Evolutionary conservation across 2,329 filamentous ascomycete genomes (phyloP).

Genomic region (Cordyceps tenuipes): DNA sequence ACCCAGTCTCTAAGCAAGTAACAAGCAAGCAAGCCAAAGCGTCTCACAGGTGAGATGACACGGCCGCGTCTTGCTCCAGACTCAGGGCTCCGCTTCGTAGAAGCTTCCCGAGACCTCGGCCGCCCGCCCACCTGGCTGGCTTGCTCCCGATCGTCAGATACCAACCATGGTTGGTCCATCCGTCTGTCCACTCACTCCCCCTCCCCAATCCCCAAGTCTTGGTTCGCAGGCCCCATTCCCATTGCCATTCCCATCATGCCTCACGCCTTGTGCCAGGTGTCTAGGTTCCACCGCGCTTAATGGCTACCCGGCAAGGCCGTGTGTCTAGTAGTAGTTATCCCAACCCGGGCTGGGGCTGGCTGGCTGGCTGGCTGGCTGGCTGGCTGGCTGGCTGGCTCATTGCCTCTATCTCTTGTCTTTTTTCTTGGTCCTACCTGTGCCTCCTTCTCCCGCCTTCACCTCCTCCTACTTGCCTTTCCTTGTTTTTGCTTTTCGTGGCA

Average conservation of each 20-base stretch:
- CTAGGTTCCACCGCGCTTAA: constrained; percentile 12
- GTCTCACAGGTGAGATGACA: constrained; percentile 29
- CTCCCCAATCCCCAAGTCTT: constrained; percentile 14
- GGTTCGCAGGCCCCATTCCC: constrained; percentile 5
- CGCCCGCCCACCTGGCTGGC: constrained; percentile 9
- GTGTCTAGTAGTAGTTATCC: not conserved
- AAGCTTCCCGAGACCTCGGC: constrained; percentile 9
- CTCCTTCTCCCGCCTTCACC: no score
- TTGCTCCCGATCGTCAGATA: constrained; percentile 12
- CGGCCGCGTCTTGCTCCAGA: constrained; percentile 21
- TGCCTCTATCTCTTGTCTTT: constrained; percentile 13
- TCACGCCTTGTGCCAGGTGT: constrained; percentile 8
- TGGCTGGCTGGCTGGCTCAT: not conserved
- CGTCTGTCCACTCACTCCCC: constrained; percentile 6
- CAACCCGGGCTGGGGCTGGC: not conserved
- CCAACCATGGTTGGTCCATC: constrained; percentile 3
- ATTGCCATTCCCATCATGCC: constrained; percentile 13
- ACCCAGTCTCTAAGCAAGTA: not conserved
- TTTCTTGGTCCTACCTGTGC: constrained; percentile 1
- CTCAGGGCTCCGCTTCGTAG: constrained; percentile 6
- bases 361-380: constrained; percentile 2
- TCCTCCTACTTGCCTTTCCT: not conserved
- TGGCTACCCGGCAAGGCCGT: constrained; percentile 5
- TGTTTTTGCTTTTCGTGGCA: constrained; percentile 10
- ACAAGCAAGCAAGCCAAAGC: constrained; percentile 10